These are phyloP conservation scores for Aspergillus sp. DNA, from an alignment of 2,329 filamentous ascomycete species.

Conservation along the genomic window DNA sequence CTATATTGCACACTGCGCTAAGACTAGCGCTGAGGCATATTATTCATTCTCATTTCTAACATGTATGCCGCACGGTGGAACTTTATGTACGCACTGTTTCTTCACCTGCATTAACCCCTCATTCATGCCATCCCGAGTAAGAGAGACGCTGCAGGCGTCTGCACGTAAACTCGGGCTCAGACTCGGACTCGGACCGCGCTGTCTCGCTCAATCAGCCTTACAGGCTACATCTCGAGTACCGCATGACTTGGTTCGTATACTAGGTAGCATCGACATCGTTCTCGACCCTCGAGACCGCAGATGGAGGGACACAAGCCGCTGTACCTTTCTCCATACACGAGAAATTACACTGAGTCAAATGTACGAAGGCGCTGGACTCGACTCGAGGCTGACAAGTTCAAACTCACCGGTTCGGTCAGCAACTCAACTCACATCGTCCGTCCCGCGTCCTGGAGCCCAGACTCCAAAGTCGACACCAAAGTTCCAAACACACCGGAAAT, in stretches of 20 bases:
- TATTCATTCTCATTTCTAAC: constrained; percentile 12
- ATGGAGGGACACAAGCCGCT: not conserved
- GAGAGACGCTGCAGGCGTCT: not conserved
- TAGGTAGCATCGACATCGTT: not conserved
- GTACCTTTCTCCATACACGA: not conserved
- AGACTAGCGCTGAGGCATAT: constrained; percentile 1
- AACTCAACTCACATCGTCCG: not conserved
- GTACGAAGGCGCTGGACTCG: not conserved
- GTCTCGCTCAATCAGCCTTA: not conserved
- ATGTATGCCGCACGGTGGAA: not conserved
- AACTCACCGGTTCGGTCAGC: not conserved
- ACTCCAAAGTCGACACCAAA: not conserved
- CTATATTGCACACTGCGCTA: not conserved
- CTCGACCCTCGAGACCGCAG: not conserved
- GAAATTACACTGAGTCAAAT: no score
- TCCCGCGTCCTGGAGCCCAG: not conserved
- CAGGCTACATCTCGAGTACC: not conserved
- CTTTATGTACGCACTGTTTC: not conserved
- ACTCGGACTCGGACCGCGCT: not conserved
- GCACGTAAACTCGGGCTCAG: not conserved
- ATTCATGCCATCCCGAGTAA: not conserved
- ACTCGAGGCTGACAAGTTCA: not conserved
- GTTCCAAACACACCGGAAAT: not conserved
- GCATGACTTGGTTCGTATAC: not conserved
- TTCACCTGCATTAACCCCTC: constrained; percentile 9